phyloP scores from a whole-genome alignment of 2,329 filamentous ascomycete species.

The Curvularia verruculosa region DNA sequence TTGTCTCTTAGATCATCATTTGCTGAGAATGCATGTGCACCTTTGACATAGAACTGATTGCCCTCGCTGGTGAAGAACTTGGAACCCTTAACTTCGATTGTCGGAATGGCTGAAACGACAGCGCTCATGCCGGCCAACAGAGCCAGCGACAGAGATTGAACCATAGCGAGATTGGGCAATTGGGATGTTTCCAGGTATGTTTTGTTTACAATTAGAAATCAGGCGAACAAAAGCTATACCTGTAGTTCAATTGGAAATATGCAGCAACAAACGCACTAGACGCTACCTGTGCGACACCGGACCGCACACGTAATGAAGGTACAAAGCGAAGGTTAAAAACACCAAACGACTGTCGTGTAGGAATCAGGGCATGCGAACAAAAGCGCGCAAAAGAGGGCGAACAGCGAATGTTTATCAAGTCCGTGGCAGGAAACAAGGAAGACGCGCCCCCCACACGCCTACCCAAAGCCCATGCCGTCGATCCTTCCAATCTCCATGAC shows the following conservation, averaged over 20 bases:
- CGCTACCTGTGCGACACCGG: neutral
- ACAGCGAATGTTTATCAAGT: conserved; percentile 1
- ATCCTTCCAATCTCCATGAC: conserved; percentile 12
- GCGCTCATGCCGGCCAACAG: conserved; percentile 37
- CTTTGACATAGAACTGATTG: conserved; percentile 83
- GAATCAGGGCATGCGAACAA: neutral
- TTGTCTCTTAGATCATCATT: neutral
- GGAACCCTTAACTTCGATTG: conserved; percentile 69
- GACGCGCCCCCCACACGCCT: neutral
- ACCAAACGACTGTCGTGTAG: neutral
- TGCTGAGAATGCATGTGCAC: conserved; percentile 50
- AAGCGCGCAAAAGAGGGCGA: neutral
- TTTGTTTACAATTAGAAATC: neutral
- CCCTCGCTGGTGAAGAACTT: conserved; percentile 87
- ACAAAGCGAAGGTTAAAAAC: neutral
- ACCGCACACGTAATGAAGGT: neutral
- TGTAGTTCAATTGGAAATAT: neutral
- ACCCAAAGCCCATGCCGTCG: neutral
- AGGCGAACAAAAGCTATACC: neutral
- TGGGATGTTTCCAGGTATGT: neutral
- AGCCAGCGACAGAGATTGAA: conserved; percentile 14
- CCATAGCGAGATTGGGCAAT: conserved; percentile 11
- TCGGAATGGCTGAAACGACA: conserved; percentile 56
- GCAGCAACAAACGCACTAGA: neutral
- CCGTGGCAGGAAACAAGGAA: neutral